Conservation (phyloP, 2,329 filamentous ascomycete genomes). For the Blastomyces emzantsi region DNA sequence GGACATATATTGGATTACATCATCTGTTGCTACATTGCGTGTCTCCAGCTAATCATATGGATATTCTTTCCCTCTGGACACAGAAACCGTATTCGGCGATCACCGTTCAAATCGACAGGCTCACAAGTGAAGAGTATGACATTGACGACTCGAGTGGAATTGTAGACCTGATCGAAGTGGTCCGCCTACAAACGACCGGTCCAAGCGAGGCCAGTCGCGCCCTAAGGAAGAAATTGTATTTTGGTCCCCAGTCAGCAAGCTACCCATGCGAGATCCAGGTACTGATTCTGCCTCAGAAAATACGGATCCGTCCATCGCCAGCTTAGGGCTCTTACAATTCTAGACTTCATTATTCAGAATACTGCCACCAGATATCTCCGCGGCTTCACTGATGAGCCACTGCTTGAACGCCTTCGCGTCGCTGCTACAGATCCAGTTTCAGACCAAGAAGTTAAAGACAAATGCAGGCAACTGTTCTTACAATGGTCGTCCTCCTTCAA, state of each 20-base stretch:
- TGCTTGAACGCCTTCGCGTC: constrained; percentile 83
- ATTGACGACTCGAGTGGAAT: constrained; percentile 89
- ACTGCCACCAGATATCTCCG: constrained; percentile 80
- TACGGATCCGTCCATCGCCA: constrained; percentile 94
- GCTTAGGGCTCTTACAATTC: constrained; percentile 73
- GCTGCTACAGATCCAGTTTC: constrained; percentile 77
- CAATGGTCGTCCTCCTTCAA: constrained; percentile 82
- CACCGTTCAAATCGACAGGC: constrained; percentile 80
- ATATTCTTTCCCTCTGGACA: constrained; percentile 19
- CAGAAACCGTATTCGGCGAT: constrained; percentile 89
- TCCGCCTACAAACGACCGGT: constrained; percentile 78
- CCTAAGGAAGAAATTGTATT: constrained; percentile 84
- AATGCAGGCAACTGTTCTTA: constrained; percentile 77
- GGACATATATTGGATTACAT: neutral
- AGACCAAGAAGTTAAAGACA: constrained; percentile 75
- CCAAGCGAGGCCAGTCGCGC: constrained; percentile 84
- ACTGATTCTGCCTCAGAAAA: constrained; percentile 49
- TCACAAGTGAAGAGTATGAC: constrained; percentile 82
- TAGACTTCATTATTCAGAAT: constrained; percentile 93
- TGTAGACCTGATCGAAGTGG: constrained; percentile 86
- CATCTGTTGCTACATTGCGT: constrained; percentile 7
- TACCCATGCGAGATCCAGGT: neutral
- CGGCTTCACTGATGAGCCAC: constrained; percentile 77
- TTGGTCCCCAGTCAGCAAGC: constrained; percentile 11
- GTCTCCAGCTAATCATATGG: constrained; percentile 3